Base-by-base conservation (phyloP, 2,329 filamentous ascomycete genomes). In the Cephalotrichum gorgonifer region DNA sequence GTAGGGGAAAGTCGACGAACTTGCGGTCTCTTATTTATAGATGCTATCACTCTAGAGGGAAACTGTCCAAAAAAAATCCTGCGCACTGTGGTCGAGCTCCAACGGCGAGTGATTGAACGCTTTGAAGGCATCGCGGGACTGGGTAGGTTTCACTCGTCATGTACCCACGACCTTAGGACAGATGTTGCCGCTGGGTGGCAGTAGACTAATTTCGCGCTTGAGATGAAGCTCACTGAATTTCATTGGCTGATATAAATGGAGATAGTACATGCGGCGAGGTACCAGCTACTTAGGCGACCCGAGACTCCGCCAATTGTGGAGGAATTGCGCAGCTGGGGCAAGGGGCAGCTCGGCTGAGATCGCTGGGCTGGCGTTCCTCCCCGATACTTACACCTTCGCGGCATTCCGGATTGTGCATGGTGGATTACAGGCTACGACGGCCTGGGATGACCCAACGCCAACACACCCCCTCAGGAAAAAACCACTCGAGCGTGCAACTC, bases 361-460 rank as follows among this genome's bases (percentile, higher is more conserved):
- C 45, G 35, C 30, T 23, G 23, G 31, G 28, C 38, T 48, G 35
- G 46, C 45, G 28, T 28, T 43, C 46, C 6, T 27, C 39, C 46
- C 26, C 25, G 25, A 35, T 33, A 28, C 26, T 28, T 22, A n/a
- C 46, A 35, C 20, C 35, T 43, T 48, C 46, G 39, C 46, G 46
- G 46, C 35, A 48, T 48, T 48, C 46, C 46, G 46, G 46, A 48
- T 43, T 48, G 46, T 48, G 46, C 46, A 48, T 48, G 39, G 38
- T 38, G 38, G 38, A 48, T 48, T 48, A 48, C 46, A 48, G 46
- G 46, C 46, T 48, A 48, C 46, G 46, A 48, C 46, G 46, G 46
- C 46, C 26, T 28, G 46, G 46, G 26, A 42, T 30, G 46, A 48
- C 46, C 46, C 46, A 48, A 48, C 35, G 46, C 46, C 46, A 43